Base-by-base conservation (phyloP, 768 basidiomycete genomes). In the Pulveroboletus frians region DNA sequence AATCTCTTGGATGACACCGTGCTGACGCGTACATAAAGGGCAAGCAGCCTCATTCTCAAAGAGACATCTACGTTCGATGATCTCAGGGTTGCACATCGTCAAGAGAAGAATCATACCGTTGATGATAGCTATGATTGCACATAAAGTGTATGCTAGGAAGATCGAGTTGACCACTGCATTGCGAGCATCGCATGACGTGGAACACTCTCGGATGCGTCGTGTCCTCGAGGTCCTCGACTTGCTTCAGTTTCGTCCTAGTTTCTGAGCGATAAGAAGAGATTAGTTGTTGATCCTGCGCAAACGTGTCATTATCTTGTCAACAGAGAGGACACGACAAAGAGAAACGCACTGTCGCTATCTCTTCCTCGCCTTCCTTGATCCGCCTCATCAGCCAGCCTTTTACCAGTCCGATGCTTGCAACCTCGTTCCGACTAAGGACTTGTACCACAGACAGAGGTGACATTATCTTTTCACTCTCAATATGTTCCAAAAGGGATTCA, bases 91-190 rank as follows among this genome's bases (percentile, higher is more conserved):
- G 11, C 23, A 14, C 9, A 10, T n/a, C 31, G 11, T 46, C n/a
- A n/a, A 26, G 29, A 39, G n/a, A 14, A 18, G 7, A 20, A 47
- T 4, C 42, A 2, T 23, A 55, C 91, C 93, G 77, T 64, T 95
- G 92, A 65, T 99, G 96, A 71, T 91, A 98, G 52, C 90, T 92
- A 64, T 98, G 96, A 60, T 86, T 84, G 69, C 95, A 99, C 95
- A 98, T 96, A 63, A 97, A 98, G 67, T 98, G 94, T 6, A 98
- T 77, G 55, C 82, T 87, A 0, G 96, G 95, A 9, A 97, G 79
- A 64, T 97, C 94, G 51, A 98, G 80, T 58, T 88, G 90, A 1
- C 85, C 90, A 14, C 84, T 78, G 66, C 96, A 98, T 4, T 84
- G 78, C 18, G 94, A 85, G 67, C 96, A 98, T 36, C 92, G 76